Evolutionary conservation across 768 basidiomycete species (phyloP).

Genomic region (Podaxis pistillaris): DNA sequence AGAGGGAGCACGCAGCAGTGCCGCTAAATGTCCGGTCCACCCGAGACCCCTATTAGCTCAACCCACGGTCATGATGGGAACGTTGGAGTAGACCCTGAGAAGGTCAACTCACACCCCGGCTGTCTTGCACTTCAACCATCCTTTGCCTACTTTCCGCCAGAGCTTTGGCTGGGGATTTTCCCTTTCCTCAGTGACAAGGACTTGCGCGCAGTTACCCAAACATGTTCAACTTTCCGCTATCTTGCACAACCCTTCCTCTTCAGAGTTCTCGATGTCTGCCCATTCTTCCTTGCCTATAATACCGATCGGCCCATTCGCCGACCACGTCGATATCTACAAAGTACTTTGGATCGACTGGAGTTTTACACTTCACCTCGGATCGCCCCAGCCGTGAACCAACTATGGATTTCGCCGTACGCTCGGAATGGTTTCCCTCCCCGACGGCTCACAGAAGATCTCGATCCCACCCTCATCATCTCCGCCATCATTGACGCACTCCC

Average conservation of each 20-base stretch:
- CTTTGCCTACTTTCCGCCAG: conserved; percentile 24
- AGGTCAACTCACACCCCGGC: background rate
- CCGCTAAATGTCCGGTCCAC: background rate
- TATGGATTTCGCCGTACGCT: conserved; percentile 36
- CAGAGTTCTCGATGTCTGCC: conserved; percentile 32
- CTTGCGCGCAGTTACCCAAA: conserved; percentile 29
- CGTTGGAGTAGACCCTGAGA: background rate
- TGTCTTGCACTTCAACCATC: background rate
- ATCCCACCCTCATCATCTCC: conserved; percentile 31
- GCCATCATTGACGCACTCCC: conserved; percentile 28
- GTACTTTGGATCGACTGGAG: conserved; percentile 27
- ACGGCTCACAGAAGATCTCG: conserved; percentile 29
- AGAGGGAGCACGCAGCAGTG: background rate
- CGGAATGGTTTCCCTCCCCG: conserved; percentile 27
- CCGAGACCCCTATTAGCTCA: background rate
- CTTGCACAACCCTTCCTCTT: conserved; percentile 38
- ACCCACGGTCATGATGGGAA: background rate
- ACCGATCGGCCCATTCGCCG: conserved; percentile 25
- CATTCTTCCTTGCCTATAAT: conserved; percentile 33
- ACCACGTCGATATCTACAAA: conserved; percentile 28
- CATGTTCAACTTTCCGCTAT: conserved; percentile 29
- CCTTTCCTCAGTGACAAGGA: conserved; percentile 27
- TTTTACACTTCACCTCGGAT: conserved; percentile 33
- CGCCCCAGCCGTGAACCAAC: conserved; percentile 31
- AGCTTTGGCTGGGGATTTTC: conserved; percentile 36